These are phyloP conservation scores for Pseudevernia furfuracea DNA, from an alignment of 495 filamentous ascomycete species.

Conservation along the genomic window DNA sequence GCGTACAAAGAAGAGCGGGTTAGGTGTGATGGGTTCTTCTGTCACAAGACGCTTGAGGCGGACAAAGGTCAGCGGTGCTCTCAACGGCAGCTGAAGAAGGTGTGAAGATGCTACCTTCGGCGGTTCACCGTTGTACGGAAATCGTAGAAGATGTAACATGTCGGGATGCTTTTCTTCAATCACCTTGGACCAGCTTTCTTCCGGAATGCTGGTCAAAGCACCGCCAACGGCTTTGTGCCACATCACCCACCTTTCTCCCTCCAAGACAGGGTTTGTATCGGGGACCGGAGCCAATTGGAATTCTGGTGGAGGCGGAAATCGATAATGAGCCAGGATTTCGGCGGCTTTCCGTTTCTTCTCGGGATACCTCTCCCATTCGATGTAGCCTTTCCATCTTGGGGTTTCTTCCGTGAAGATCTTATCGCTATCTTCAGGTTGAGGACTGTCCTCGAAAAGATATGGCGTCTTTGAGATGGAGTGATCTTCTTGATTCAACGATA, in stretches of 20 bases:
- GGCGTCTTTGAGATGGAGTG: neutral
- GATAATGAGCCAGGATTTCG: constrained; percentile 48
- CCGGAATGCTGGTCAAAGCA: constrained; percentile 30
- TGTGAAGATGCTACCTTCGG: constrained; percentile 33
- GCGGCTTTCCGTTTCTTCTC: constrained; percentile 53
- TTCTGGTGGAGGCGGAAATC: constrained; percentile 1
- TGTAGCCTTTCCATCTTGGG: constrained; percentile 14
- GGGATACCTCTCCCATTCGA: constrained; percentile 64
- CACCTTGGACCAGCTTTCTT: constrained; percentile 52
- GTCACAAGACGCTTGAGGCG: constrained; percentile 32
- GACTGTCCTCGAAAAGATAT: neutral
- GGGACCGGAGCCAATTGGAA: neutral
- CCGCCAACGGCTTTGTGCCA: neutral
- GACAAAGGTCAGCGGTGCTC: neutral
- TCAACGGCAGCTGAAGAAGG: neutral
- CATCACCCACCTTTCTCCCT: neutral
- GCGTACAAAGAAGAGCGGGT: constrained; percentile 54
- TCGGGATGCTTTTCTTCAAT: constrained; percentile 53
- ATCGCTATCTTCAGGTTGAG: neutral
- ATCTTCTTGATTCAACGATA: neutral
- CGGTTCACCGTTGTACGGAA: constrained; percentile 65
- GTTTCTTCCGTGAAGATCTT: neutral
- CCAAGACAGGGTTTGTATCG: neutral
- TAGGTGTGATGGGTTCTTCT: constrained; percentile 49
- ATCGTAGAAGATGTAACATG: constrained; percentile 62